Conservation (phyloP, 1,284 basidiomycete species). For the Laetiporus sulphureus region DNA sequence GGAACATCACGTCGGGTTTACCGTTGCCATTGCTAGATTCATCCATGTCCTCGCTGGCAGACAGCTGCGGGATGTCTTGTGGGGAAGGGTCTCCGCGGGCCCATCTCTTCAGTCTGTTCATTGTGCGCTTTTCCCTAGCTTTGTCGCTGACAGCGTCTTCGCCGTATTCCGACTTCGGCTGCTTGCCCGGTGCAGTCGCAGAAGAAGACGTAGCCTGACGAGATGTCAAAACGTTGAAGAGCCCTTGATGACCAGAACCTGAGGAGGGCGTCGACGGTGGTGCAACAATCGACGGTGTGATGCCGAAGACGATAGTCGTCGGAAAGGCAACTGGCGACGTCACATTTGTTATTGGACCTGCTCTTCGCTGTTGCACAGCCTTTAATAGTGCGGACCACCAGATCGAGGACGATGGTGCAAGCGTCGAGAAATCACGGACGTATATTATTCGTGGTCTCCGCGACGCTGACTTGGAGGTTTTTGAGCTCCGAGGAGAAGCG, state of each 20-base stretch:
- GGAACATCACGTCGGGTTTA: conserved; percentile 42
- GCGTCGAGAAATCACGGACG: conserved; percentile 72
- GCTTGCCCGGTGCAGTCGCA: conserved; percentile 11
- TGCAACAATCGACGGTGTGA: conserved; percentile 65
- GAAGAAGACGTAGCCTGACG: conserved; percentile 10
- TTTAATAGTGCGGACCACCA: conserved; percentile 80
- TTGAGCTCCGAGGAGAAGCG: conserved; percentile 22
- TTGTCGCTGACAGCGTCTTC: conserved; percentile 60
- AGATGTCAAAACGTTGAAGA: conserved; percentile 28
- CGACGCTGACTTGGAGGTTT: conserved; percentile 16
- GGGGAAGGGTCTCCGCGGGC: conserved; percentile 45
- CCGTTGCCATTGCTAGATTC: conserved; percentile 24
- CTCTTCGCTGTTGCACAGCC: conserved; percentile 68
- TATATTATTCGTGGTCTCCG: conserved; percentile 71
- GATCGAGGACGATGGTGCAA: conserved; percentile 61
- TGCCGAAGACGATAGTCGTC: conserved; percentile 77
- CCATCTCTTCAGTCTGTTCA: conserved; percentile 65
- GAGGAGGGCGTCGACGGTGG: conserved; percentile 26
- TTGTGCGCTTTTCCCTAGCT: conserved; percentile 61
- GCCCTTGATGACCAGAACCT: conserved; percentile 27
- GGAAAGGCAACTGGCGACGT: conserved; percentile 57
- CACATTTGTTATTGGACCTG: conserved; percentile 49
- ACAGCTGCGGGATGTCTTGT: conserved; percentile 55
- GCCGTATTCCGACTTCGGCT: conserved; percentile 43
- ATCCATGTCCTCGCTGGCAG: conserved; percentile 33